Evolutionary conservation across 2,329 filamentous ascomycete species (phyloP).

Genomic region (Aspergillus sp.): DNA sequence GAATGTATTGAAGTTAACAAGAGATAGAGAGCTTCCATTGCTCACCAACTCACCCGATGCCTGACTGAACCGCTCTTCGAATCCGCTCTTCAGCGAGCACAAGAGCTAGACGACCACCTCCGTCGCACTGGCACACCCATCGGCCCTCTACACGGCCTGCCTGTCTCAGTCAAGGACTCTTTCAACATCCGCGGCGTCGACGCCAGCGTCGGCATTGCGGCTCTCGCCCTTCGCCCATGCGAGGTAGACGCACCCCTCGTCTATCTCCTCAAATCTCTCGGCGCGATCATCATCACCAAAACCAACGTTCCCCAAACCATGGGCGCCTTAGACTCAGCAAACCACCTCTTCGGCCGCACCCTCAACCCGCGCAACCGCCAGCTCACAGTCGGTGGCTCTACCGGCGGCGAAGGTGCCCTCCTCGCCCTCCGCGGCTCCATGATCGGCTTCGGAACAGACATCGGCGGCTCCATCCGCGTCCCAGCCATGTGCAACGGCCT

Average conservation of each 20-base stretch:
- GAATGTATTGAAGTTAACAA: neutral
- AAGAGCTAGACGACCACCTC: slow-evolving; percentile 49
- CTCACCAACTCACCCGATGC: slow-evolving; percentile 47
- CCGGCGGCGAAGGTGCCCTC: slow-evolving; percentile 64
- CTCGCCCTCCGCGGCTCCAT: slow-evolving; percentile 59
- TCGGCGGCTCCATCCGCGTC: slow-evolving; percentile 49
- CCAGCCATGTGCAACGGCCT: slow-evolving; percentile 53
- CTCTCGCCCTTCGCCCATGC: slow-evolving; percentile 61
- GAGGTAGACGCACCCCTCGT: slow-evolving; percentile 57
- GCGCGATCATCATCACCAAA: slow-evolving; percentile 68
- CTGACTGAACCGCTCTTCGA: slow-evolving; percentile 54
- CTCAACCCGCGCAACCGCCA: slow-evolving; percentile 63
- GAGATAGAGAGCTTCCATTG: slow-evolving; percentile 35
- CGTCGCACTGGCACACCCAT: slow-evolving; percentile 41
- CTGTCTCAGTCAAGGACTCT: slow-evolving; percentile 53
- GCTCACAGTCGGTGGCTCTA: slow-evolving; percentile 63
- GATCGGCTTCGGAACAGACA: slow-evolving; percentile 64
- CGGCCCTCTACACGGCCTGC: slow-evolving; percentile 63
- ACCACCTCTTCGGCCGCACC: slow-evolving; percentile 62
- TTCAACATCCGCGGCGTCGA: slow-evolving; percentile 51
- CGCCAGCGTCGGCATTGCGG: slow-evolving; percentile 57
- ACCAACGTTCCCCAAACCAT: slow-evolving; percentile 66
- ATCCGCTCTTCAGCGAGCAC: slow-evolving; percentile 49
- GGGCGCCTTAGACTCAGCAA: slow-evolving; percentile 57
- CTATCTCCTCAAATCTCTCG: slow-evolving; percentile 57